A percentile compares a stretch with the other conserved stretches of the same genome.
Conservation (phyloP, 495 filamentous ascomycete genomes). For the Penicillium alfredii region DNA sequence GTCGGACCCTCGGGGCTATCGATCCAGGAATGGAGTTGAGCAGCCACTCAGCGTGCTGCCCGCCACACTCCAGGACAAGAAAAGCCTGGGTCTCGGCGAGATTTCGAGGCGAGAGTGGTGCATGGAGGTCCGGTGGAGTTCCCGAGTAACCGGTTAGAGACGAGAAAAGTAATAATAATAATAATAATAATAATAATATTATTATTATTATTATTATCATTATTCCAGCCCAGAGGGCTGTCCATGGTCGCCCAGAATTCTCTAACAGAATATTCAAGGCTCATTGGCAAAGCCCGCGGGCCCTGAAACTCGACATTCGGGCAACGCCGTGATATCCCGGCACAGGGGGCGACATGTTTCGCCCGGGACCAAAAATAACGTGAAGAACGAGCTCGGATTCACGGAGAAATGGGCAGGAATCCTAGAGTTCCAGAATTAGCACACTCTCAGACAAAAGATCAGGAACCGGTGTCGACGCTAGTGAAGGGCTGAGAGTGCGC, state of each 20-base stretch:
- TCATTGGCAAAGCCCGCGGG: slow-evolving; percentile 7
- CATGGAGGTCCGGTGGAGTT: slow-evolving; percentile 11
- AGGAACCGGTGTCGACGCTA: too few species aligned
- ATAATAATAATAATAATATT: slow-evolving; percentile 1
- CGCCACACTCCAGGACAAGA: slow-evolving; percentile 14
- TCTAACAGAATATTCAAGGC: slow-evolving; percentile 1
- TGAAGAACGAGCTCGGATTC: too few species aligned
- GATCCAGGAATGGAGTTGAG: slow-evolving; percentile 8
- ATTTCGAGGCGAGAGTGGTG: slow-evolving; percentile 2
- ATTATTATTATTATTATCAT: slow-evolving; percentile 4
- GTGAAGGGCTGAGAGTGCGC: too few species aligned
- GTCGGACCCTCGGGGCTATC: slow-evolving; percentile 15
- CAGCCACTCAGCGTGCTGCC: slow-evolving; percentile 24
- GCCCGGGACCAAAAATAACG: too few species aligned
- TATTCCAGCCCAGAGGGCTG: too few species aligned
- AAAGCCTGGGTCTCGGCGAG: too few species aligned
- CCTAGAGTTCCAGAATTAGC: too few species aligned
- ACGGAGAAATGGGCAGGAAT: too few species aligned
- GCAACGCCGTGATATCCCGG: too few species aligned
- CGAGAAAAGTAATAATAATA: slow-evolving; percentile 1
- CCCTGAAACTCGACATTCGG: slow-evolving; percentile 19
- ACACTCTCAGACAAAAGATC: too few species aligned
- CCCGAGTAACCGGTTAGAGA: too few species aligned
- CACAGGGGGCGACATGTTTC: too few species aligned
- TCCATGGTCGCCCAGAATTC: background rate